A percentile compares a stretch with the other conserved stretches of the same genome.
phyloP scores from a whole-genome alignment of 2,329 filamentous ascomycete genomes.

The Sporothrix sp. region DNA sequence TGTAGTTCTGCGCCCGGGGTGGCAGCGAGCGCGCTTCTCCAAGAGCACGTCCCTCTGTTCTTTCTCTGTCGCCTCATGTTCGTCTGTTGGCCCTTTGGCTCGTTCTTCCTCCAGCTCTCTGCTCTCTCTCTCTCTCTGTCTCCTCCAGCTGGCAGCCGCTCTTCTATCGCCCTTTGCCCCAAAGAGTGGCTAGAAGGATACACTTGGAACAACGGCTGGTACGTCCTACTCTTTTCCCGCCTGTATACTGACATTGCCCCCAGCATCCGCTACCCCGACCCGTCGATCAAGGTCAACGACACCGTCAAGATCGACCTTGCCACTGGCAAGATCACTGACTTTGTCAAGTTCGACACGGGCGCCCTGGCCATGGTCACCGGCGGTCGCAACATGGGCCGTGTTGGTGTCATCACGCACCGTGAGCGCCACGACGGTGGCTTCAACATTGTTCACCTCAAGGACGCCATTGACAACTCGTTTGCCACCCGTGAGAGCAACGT shows the following conservation, averaged over 20 bases:
- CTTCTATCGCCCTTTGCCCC: background rate
- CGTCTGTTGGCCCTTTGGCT: background rate
- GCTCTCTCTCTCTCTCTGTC: background rate
- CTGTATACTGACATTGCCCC: slow-evolving; percentile 31
- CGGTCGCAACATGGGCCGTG: slow-evolving; percentile 99
- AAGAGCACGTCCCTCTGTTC: slow-evolving; percentile 6
- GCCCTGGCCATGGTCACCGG: slow-evolving; percentile 97
- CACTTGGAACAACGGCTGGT: slow-evolving; percentile 41
- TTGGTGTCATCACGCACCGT: slow-evolving; percentile 99
- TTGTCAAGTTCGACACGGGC: slow-evolving; percentile 97
- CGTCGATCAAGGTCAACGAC: slow-evolving; percentile 98
- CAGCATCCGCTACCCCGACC: slow-evolving; percentile 99
- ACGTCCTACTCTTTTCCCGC: slow-evolving; percentile 31
- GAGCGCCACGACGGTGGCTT: slow-evolving; percentile 99
- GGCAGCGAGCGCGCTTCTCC: background rate
- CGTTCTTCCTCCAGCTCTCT: background rate
- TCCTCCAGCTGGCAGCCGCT: background rate
- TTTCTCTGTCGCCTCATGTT: slow-evolving; percentile 12
- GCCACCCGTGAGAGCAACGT: slow-evolving; percentile 99
- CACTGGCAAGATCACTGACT: slow-evolving; percentile 97
- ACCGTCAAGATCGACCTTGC: slow-evolving; percentile 97
- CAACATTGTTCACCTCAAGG: slow-evolving; percentile 99
- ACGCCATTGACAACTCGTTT: slow-evolving; percentile 99
- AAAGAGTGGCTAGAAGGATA: slow-evolving; percentile 20
- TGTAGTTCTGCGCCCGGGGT: slow-evolving; percentile 2